phyloP scores from a whole-genome alignment of 192 early-diverging fungal species.

The Coemansia sp. region DNA sequence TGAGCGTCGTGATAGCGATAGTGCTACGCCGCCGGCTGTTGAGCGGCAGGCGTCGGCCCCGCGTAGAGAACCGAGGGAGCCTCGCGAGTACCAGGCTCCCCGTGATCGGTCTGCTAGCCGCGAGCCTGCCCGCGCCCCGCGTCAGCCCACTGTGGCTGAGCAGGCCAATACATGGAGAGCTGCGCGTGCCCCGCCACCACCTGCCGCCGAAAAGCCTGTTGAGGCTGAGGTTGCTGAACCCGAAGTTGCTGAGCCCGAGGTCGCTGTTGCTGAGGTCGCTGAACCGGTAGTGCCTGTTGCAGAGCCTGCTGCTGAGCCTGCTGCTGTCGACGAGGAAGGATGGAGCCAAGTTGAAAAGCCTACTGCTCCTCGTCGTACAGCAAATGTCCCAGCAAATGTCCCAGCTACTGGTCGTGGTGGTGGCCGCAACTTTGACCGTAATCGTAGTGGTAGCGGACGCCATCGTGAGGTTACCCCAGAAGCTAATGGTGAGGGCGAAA shows the following conservation, averaged over 20 bases:
- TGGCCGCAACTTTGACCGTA: neutral
- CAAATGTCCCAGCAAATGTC: neutral
- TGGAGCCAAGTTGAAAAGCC: conserved; percentile 46
- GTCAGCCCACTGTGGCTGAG: conserved; percentile 21
- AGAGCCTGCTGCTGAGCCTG: conserved; percentile 8
- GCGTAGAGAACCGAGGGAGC: conserved; percentile 3
- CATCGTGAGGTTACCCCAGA: neutral
- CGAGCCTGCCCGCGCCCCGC: conserved; percentile 29
- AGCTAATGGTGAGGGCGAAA: neutral
- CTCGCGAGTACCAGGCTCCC: conserved; percentile 18
- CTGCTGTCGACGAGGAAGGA: conserved; percentile 18
- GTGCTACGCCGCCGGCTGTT: neutral
- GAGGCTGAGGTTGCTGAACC: neutral
- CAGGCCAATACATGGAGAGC: conserved; percentile 35
- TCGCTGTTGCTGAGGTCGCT: neutral
- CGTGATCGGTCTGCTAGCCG: conserved; percentile 19
- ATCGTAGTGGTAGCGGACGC: neutral
- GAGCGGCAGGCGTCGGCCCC: neutral
- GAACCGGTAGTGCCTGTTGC: neutral
- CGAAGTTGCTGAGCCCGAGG: neutral
- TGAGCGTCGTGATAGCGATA: neutral
- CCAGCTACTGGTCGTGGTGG: neutral
- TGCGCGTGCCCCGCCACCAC: neutral
- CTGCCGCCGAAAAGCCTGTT: neutral
- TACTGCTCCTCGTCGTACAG: neutral